Base-by-base conservation (phyloP, 345 rosid genomes). In the Syzygium aromaticum region DNA sequence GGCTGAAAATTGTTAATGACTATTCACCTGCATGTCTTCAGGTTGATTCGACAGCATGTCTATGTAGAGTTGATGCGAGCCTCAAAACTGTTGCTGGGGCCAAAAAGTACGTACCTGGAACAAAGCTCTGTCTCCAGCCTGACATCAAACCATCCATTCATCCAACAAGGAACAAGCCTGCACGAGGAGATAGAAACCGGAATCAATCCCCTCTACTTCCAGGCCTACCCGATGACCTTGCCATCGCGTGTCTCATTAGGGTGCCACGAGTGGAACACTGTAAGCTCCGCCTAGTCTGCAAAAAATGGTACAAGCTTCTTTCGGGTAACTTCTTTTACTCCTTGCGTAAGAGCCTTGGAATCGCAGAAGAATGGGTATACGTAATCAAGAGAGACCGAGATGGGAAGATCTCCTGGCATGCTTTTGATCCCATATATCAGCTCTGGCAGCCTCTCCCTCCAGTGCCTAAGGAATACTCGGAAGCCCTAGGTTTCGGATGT, bases 381-480 rank as follows among this genome's bases (percentile, higher is more conserved):
- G 91, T 95, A 52, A 90, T 95, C 83, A 95, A 95, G 89, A 92
- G 95, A 91, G 98, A 94, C 86, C 92, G 95, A 88, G 96, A 94
- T 61, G 93, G 93, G 30, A 95, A 94, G 90, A 92, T 95, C 85
- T 93, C 98, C 23, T 95, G 98, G 98, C 95, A 95, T 88, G 95
- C 98, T 88, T 95, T 95, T 84, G 96, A 94, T 87, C 98, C 98
- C 13, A 63, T 91, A 52, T 91, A 93, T 92, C 98, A 94, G 92
- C 94, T 94, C 17, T 95, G 97, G 95, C 97, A 92, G 88, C 94
- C 94, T 63, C 94, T 95, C 28, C 96, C 97, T 30, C 96, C 98
- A 14, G 92, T 94, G 33, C 98, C 98, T 0, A 94, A 90, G 92
- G 98, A 95, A 85, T 95, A 95, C 54, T 91, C 95, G 2, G 98